phyloP scores from a whole-genome alignment of 306 rosid genomes.

The Abrus precatorius region DNA sequence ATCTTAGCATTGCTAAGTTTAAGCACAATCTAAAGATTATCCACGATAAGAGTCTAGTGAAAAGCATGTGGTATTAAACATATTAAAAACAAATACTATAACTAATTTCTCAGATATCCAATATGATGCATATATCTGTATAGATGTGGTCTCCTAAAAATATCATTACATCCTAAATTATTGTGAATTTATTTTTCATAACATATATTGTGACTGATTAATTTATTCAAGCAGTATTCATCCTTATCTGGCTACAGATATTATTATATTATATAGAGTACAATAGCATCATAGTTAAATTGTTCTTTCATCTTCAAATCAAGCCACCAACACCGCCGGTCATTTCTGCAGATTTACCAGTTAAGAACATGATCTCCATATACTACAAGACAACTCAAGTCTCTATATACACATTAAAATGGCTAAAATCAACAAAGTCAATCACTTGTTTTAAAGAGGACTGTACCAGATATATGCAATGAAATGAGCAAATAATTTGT shows the following conservation, averaged over 20 bases:
- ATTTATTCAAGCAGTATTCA: not conserved
- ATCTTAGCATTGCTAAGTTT: not conserved
- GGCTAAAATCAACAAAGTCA: not conserved
- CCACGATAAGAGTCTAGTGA: not conserved
- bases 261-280: not conserved
- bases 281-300: not conserved
- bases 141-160: not conserved
- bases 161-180: not conserved
- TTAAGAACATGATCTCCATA: not conserved
- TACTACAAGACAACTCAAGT: not conserved
- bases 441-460: not conserved
- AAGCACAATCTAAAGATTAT: not conserved
- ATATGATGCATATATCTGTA: no score
- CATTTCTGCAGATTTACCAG: not conserved
- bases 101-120: no score
- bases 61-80: not conserved
- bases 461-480: not conserved
- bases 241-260: not conserved
- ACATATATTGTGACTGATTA: not conserved
- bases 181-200: not conserved
- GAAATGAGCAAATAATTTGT: not conserved
- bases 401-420: not conserved
- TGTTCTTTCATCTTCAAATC: constrained; percentile 17
- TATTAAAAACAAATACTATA: not conserved
- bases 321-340: not conserved